phyloP scores from a whole-genome alignment of 2,329 filamentous ascomycete species.

The Colletotrichum simmondsii region DNA sequence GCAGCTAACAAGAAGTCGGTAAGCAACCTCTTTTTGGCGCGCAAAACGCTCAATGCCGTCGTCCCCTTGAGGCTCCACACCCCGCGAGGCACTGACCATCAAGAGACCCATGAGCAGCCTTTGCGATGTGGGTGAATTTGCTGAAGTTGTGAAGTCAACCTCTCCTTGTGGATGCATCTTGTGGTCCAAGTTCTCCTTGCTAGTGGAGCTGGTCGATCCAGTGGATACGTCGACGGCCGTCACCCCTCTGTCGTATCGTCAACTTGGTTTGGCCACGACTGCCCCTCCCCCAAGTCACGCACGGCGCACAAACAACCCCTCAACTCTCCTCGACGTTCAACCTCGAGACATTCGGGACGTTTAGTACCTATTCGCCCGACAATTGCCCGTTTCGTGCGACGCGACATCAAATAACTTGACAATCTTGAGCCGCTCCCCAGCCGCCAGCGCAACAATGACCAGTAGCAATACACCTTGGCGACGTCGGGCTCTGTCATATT shows the following conservation, averaged over 20 bases:
- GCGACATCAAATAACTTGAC: background rate
- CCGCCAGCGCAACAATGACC: background rate
- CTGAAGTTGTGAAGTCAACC: conserved; percentile 11
- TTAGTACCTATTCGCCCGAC: background rate
- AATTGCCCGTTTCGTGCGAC: conserved; percentile 15
- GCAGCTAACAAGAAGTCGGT: conserved; percentile 5
- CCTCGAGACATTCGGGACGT: conserved; percentile 9
- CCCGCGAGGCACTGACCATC: conserved; percentile 13
- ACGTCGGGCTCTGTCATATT: background rate
- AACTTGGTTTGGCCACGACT: conserved; percentile 16
- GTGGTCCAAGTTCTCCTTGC: conserved; percentile 19
- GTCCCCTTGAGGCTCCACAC: conserved; percentile 1
- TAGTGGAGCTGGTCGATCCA: conserved; percentile 30
- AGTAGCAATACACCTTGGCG: background rate
- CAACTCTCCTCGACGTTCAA: background rate
- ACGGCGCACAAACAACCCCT: conserved; percentile 27
- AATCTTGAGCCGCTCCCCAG: background rate
- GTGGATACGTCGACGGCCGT: conserved; percentile 23
- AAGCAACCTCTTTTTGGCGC: conserved; percentile 11
- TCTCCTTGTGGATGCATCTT: conserved; percentile 9
- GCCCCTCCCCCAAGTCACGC: conserved; percentile 30
- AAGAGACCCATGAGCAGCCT: background rate
- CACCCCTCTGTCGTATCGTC: conserved; percentile 29
- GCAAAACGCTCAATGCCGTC: conserved; percentile 15
- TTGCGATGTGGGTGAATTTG: conserved; percentile 14